phyloP scores from a whole-genome alignment of 495 filamentous ascomycete genomes.

The Astrocystis sublimbata region DNA sequence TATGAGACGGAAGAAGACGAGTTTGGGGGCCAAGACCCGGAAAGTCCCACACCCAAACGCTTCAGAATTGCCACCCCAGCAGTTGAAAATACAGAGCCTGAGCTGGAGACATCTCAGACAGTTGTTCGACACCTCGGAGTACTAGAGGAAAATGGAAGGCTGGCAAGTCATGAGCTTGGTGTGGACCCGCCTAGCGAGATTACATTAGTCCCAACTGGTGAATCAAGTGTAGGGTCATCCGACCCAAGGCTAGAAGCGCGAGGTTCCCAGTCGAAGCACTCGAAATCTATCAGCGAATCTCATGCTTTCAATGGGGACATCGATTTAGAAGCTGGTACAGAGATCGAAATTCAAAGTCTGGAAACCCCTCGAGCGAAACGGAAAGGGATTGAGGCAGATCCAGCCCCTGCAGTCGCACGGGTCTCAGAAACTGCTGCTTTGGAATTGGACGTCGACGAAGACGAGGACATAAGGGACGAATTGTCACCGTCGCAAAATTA shows the following conservation, averaged over 20 bases:
- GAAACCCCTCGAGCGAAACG: background rate
- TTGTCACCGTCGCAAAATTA: conserved; percentile 26
- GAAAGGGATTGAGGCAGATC: background rate
- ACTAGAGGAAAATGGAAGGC: background rate
- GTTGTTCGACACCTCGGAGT: background rate
- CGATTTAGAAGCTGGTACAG: conserved; percentile 9
- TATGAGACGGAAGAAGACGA: conserved; percentile 30
- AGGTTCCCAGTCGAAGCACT: background rate
- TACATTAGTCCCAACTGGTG: background rate
- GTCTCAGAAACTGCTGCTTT: conserved; percentile 10
- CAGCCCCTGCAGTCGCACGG: conserved; percentile 13
- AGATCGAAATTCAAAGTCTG: background rate
- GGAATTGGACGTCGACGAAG: conserved; percentile 13
- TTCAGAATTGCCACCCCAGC: background rate
- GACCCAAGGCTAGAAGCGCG: background rate
- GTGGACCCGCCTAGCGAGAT: background rate
- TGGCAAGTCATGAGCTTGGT: background rate
- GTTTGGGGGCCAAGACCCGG: conserved; percentile 12
- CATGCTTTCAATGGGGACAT: background rate
- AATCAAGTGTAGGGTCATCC: background rate
- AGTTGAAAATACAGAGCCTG: background rate
- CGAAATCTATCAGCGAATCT: background rate
- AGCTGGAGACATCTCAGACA: conserved; percentile 1
- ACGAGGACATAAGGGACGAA: conserved; percentile 9
- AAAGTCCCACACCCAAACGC: conserved; percentile 10